phyloP scores from a whole-genome alignment of 345 rosid genomes.

The Hypericum perforatum region DNA sequence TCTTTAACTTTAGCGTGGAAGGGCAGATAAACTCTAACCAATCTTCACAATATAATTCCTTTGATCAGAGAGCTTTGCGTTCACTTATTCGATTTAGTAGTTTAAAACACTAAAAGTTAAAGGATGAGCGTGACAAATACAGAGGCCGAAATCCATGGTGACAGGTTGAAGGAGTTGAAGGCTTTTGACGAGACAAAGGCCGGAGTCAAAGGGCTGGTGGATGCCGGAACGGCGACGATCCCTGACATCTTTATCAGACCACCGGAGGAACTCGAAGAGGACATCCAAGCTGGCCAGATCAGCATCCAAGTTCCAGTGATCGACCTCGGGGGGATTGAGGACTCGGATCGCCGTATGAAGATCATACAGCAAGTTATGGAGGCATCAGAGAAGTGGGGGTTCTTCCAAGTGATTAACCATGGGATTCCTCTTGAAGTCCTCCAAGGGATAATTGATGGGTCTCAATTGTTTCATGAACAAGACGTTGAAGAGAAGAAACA shows the following conservation, averaged over 20 bases:
- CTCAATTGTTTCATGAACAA: slow-evolving; percentile 4
- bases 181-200: slow-evolving; percentile 1
- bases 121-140: neutral
- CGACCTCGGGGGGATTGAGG: neutral
- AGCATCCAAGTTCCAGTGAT: neutral
- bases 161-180: neutral
- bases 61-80: too few species aligned
- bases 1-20: too few species aligned
- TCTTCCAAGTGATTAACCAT: slow-evolving; percentile 1
- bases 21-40: too few species aligned
- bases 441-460: neutral
- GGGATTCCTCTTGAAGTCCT: neutral
- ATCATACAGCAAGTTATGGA: neutral
- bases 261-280: neutral
- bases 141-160: neutral
- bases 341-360: neutral
- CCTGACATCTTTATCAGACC: neutral
- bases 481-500: neutral
- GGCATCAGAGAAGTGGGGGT: neutral
- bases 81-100: too few species aligned
- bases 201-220: slow-evolving; percentile 1
- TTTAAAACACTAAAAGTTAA: too few species aligned
- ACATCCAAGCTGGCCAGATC: neutral
- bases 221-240: neutral
- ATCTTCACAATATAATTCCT: too few species aligned